Evolutionary conservation across 2,329 filamentous ascomycete genomes (phyloP), one percentile per base, ranked within the genome.

Genomic region (Peltaster fructicola): DNA sequence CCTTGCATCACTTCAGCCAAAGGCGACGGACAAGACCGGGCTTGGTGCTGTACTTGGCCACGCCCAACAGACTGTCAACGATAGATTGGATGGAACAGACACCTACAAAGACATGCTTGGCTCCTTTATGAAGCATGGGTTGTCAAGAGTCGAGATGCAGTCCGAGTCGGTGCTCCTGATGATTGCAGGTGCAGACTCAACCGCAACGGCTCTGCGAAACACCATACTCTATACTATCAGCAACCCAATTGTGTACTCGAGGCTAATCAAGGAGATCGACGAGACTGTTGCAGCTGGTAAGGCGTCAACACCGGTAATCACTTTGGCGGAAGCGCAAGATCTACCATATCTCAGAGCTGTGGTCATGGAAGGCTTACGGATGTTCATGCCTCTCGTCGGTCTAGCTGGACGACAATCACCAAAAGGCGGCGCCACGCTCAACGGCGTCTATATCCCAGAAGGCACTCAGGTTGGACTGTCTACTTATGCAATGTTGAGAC

Each of bases 151-250:
- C 10, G 38, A 55, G 29, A 51, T 32, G 36, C 56, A 40, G 44
- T 50, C 39, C 31, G 55, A 59, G 33, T 44, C 44, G 2, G 32
- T 51, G 13, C 27, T 54, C 21, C 50, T 54, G 30, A 54, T 59
- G 29, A 33, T 65, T 14, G 63, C 63, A 4, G 65, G 64, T 7
- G 59, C 61, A 0, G 65, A 69, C 29, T 65, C 61, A 0, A 63
- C 62, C 0, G 59, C 64, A 1, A 63, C 61, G 0, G 54, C 54
- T 5, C 54, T 70, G 10, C 54, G 63, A 4, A 49, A 50, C 11
- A 63, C 54, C 2, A 34, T 68, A 23, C 51, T 65, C 12, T 49
- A 61, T 31, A 36, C 68, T 19, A 50, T 59, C 16, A 57, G 51
- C 19, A 57, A 52, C 15, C 57, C 58, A 0, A 39, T 42, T 2